Conservation (phyloP, 2,329 filamentous ascomycete species). For the Mycosphaerella sp. region DNA sequence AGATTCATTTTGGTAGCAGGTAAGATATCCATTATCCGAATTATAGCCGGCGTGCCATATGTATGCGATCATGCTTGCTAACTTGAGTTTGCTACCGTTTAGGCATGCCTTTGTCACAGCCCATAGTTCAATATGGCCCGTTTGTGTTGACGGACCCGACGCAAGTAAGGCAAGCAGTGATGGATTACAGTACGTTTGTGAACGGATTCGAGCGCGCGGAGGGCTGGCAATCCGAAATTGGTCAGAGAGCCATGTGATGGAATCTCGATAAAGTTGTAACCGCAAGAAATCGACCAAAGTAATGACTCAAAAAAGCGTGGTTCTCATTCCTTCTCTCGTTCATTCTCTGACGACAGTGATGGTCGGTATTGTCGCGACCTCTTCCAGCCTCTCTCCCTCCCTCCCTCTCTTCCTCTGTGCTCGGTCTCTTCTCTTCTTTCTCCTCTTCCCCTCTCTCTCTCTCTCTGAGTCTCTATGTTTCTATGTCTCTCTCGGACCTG, state of each 20-base stretch:
- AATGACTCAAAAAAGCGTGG: background rate
- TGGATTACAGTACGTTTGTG: conserved; percentile 63
- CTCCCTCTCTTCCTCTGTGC: no score
- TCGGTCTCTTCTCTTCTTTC: no score
- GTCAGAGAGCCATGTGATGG: conserved; percentile 57
- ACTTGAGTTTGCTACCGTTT: no score
- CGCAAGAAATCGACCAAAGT: background rate
- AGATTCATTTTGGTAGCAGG: conserved; percentile 69
- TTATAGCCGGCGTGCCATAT: no score
- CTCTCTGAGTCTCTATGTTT: background rate
- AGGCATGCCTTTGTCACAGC: conserved; percentile 65
- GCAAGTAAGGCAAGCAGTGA: conserved; percentile 68
- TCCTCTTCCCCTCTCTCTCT: no score
- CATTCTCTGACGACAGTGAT: background rate
- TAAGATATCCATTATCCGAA: no score
- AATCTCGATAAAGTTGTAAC: no score
- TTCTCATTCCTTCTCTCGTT: background rate
- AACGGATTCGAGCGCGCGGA: conserved; percentile 77
- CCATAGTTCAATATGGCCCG: conserved; percentile 75
- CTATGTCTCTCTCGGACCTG: background rate
- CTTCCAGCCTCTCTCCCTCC: no score
- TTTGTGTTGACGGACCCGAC: conserved; percentile 71
- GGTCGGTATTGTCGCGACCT: no score
- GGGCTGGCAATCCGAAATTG: conserved; percentile 81
- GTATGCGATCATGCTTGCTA: no score